phyloP scores from a whole-genome alignment of 441 rosid species.

The Pelargonium myrrhifolium region DNA sequence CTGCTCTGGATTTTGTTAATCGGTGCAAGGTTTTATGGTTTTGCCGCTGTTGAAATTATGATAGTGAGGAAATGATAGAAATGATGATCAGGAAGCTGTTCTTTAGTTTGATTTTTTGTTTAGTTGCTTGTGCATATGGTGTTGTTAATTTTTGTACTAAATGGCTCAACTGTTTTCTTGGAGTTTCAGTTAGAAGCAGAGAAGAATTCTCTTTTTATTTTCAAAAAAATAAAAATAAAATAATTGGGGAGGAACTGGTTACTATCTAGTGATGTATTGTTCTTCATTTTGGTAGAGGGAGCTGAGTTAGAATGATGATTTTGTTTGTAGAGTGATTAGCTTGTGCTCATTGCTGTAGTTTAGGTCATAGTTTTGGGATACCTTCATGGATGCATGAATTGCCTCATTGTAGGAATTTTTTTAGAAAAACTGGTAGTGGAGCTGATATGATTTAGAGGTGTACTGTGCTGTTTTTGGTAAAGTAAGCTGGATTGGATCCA shows the following conservation, averaged over 20 bases:
- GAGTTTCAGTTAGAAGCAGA: background rate
- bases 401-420: background rate
- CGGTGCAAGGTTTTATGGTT: background rate
- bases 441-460: background rate
- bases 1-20: background rate
- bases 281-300: background rate
- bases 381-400: too few relatives aligned
- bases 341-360: background rate
- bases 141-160: background rate
- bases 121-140: background rate
- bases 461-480: background rate
- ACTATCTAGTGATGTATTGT: background rate
- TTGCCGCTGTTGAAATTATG: background rate
- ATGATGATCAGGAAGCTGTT: background rate
- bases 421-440: background rate
- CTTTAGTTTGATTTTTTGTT: background rate
- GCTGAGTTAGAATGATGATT: background rate
- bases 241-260: background rate
- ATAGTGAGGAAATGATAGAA: background rate
- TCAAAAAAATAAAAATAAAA: too few relatives aligned
- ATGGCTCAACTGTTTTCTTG: background rate
- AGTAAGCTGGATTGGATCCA: background rate
- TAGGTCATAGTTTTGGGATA: background rate
- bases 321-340: background rate
- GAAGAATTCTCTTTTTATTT: too few relatives aligned